A percentile compares a stretch with the other conserved stretches of the same genome.
These are phyloP conservation scores for Triadica sebifera DNA, from an alignment of 345 rosid species.

Conservation along the genomic window DNA sequence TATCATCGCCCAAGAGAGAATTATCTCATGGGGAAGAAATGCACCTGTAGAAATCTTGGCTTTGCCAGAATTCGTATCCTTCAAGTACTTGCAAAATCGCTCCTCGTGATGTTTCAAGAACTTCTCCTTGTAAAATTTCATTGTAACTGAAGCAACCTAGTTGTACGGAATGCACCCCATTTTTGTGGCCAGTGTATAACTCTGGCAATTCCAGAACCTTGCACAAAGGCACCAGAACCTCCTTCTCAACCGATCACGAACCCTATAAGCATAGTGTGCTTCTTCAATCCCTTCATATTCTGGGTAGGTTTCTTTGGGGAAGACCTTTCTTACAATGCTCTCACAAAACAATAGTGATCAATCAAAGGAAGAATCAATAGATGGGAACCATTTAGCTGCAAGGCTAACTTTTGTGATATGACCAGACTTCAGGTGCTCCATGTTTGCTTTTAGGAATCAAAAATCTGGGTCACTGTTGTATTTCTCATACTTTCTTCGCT, in stretches of 20 bases:
- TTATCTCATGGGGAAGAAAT: conserved; percentile 65
- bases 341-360: conserved; percentile 46
- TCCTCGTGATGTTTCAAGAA: conserved; percentile 45
- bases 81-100: conserved; percentile 41
- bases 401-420: conserved; percentile 42
- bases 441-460: conserved; percentile 34
- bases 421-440: conserved; percentile 29
- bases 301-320: conserved; percentile 35
- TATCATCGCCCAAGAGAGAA: conserved; percentile 31
- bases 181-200: conserved; percentile 50
- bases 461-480: conserved; percentile 46
- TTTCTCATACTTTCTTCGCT: conserved; percentile 42
- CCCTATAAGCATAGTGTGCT: conserved; percentile 57
- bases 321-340: conserved; percentile 51
- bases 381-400: conserved; percentile 74
- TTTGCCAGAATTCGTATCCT: conserved; percentile 45
- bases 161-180: conserved; percentile 52
- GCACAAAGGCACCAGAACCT: conserved; percentile 51
- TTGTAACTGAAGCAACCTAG: conserved; percentile 58
- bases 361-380: conserved; percentile 55
- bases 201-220: conserved; percentile 55
- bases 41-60: conserved; percentile 56
- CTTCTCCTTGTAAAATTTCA: conserved; percentile 54
- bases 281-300: conserved; percentile 63
- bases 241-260: conserved; percentile 58